phyloP scores from a whole-genome alignment of 805 yeast genomes.

The Pichia cabralensis region DNA sequence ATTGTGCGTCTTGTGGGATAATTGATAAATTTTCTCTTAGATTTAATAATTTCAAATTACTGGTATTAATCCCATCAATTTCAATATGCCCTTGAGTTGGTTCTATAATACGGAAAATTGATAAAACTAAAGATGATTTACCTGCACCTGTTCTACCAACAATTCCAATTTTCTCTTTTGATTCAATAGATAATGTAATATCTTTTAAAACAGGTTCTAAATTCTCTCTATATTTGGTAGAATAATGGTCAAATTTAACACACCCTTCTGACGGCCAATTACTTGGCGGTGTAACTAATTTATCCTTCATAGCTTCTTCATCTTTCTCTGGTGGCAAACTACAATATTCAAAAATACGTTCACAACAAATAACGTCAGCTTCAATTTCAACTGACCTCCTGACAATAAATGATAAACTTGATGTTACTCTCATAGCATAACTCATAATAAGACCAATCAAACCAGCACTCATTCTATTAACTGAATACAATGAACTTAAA shows the following conservation, averaged over 20 bases:
- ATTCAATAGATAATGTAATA: conserved; percentile 35
- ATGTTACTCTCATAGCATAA: conserved; percentile 49
- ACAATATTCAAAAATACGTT: conserved; percentile 85
- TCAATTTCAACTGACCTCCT: conserved; percentile 56
- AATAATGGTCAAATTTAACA: conserved; percentile 40
- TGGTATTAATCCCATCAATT: conserved; percentile 47
- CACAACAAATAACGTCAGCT: conserved; percentile 69
- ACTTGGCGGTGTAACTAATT: conserved; percentile 30
- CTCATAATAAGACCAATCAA: conserved; percentile 57
- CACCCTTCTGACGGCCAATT: conserved; percentile 50
- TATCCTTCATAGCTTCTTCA: conserved; percentile 28
- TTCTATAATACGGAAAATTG: conserved; percentile 53
- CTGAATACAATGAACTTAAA: conserved; percentile 28
- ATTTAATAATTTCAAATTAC: conserved; percentile 41
- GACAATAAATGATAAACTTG: conserved; percentile 44
- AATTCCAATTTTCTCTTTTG: conserved; percentile 58
- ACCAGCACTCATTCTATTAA: conserved; percentile 42
- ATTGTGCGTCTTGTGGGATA: conserved; percentile 65
- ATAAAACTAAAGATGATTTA: conserved; percentile 51
- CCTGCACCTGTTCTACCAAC: conserved; percentile 80
- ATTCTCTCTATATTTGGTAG: conserved; percentile 49
- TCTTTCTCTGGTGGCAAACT: conserved; percentile 70
- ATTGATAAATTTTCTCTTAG: conserved; percentile 48
- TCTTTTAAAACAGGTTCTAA: conserved; percentile 49
- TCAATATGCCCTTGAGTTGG: conserved; percentile 42